These are phyloP conservation scores for Przewalskia tangutica DNA, from an alignment of 257 asterid genomes.

Conservation along the genomic window DNA sequence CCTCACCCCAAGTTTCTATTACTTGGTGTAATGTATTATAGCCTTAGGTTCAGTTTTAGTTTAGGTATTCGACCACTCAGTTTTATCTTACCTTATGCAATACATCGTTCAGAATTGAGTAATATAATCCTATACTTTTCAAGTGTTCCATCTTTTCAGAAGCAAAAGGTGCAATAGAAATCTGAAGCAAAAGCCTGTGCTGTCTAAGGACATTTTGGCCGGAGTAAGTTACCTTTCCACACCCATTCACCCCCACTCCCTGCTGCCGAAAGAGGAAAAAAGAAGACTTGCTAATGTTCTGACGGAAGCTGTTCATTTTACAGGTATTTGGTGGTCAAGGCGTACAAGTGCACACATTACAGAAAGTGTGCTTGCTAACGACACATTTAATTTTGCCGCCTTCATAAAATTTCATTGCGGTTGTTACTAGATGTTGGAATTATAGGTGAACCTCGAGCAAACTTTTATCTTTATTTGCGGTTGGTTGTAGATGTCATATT, in stretches of 20 bases:
- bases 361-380: background rate
- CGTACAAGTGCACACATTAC: background rate
- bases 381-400: background rate
- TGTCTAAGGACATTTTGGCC: conserved; percentile 53
- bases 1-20: background rate
- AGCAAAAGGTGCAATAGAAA: conserved; percentile 42
- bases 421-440: background rate
- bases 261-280: too few relatives aligned
- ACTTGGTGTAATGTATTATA: background rate
- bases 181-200: conserved; percentile 24
- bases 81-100: background rate
- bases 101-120: background rate
- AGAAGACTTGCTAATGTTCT: background rate
- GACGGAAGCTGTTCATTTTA: background rate
- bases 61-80: background rate
- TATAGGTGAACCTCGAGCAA: too few relatives aligned
- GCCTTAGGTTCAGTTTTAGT: background rate
- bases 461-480: background rate
- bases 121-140: background rate
- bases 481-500: too few relatives aligned
- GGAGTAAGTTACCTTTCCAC: conserved; percentile 36
- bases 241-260: background rate
- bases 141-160: conserved; percentile 29
- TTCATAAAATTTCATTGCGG: background rate
- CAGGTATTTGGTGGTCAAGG: conserved; percentile 51